A percentile compares a stretch with the other conserved stretches of the same genome.
These are phyloP conservation scores for Phytophthora megakarya DNA, from an alignment of 352 stramenopile species.

Conservation along the genomic window DNA sequence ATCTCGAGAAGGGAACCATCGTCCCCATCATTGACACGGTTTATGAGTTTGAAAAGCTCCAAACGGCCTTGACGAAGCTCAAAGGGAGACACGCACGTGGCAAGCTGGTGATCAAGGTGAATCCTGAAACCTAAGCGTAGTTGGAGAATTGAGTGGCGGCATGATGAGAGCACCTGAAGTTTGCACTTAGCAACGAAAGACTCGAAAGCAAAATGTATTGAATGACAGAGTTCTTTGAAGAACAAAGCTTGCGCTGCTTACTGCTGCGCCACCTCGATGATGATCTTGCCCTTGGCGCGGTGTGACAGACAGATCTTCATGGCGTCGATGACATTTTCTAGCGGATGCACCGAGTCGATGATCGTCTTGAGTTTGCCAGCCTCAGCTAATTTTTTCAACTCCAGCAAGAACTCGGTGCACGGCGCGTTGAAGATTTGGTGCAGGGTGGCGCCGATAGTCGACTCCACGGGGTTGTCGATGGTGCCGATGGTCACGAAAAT, in stretches of 20 bases:
- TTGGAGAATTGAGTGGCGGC: too few species aligned
- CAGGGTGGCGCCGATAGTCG: conserved; percentile 51
- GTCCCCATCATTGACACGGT: conserved; percentile 38
- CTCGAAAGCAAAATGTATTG: not conserved
- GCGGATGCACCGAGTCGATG: conserved; percentile 54
- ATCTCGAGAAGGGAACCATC: conserved; percentile 41
- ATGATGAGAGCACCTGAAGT: too few species aligned
- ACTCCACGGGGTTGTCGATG: conserved; percentile 50
- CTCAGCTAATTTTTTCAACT: conserved; percentile 45
- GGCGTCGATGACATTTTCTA: conserved; percentile 55
- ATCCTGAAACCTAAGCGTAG: conserved; percentile 15
- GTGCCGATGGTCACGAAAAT: conserved; percentile 44
- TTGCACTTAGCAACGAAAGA: not conserved
- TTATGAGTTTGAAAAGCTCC: conserved; percentile 47
- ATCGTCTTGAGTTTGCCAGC: conserved; percentile 42
- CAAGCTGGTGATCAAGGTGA: conserved; percentile 55
- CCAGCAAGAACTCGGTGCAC: conserved; percentile 24
- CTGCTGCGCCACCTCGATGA: conserved; percentile 50
- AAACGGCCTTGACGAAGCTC: conserved; percentile 42
- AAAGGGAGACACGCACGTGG: conserved; percentile 49
- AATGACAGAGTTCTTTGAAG: not conserved
- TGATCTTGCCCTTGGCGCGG: conserved; percentile 66
- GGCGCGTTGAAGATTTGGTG: conserved; percentile 30
- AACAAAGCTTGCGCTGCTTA: conserved; percentile 1
- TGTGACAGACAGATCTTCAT: conserved; percentile 55